Percentiles rank a stretch among this genome's conserved stretches.
phyloP scores from a whole-genome alignment of 2,329 filamentous ascomycete species.

The Scortechinia acanthostroma region DNA sequence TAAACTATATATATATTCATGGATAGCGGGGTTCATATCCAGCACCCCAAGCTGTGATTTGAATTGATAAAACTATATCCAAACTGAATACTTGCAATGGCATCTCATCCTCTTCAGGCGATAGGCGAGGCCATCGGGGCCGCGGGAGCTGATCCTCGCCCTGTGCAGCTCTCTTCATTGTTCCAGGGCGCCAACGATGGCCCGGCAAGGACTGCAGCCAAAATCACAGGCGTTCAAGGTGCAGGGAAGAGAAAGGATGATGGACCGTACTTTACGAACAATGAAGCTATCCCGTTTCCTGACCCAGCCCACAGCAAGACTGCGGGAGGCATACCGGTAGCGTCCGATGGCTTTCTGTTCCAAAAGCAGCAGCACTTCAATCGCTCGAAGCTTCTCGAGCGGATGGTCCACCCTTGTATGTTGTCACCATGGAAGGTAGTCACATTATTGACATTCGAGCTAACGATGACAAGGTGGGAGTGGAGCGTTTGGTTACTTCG shows the following conservation, averaged over 20 bases:
- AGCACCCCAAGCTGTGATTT: too few relatives aligned
- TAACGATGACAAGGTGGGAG: conserved; percentile 12
- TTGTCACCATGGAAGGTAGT: background rate
- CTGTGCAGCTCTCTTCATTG: conserved; percentile 21
- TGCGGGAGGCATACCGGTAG: conserved; percentile 38
- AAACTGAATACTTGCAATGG: too few relatives aligned
- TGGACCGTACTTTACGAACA: conserved; percentile 42
- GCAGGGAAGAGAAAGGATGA: conserved; percentile 39
- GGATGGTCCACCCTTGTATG: too few relatives aligned
- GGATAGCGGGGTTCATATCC: too few relatives aligned
- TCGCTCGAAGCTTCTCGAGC: conserved; percentile 40
- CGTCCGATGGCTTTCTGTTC: conserved; percentile 39
- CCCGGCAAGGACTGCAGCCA: conserved; percentile 39
- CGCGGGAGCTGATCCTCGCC: conserved; percentile 22
- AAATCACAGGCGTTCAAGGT: conserved; percentile 33
- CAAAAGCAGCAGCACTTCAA: conserved; percentile 49
- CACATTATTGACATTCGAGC: background rate
- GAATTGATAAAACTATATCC: too few relatives aligned
- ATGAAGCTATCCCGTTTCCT: conserved; percentile 41
- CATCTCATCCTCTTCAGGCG: conserved; percentile 31
- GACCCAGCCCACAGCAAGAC: conserved; percentile 42
- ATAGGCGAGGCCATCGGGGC: conserved; percentile 28
- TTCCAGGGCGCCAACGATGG: conserved; percentile 39
- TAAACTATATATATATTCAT: too few relatives aligned
- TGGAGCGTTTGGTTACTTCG: conserved; percentile 37